phyloP scores from a whole-genome alignment of 805 yeast genomes.

The Ogataea pilisensis region DNA sequence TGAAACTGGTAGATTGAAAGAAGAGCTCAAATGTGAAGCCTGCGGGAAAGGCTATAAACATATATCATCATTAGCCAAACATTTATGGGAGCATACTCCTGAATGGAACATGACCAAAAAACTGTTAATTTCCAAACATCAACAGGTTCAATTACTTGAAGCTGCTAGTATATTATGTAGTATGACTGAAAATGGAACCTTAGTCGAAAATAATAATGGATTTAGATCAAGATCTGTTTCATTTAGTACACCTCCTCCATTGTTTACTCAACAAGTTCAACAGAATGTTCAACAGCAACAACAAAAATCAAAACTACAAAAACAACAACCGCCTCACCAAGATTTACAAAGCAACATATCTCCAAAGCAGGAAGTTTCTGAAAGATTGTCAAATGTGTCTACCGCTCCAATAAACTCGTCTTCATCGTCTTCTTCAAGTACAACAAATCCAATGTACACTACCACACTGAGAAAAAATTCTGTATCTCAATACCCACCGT shows the following conservation, averaged over 20 bases:
- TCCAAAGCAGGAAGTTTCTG: slow-evolving; percentile 2
- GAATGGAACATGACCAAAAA: slow-evolving; percentile 89
- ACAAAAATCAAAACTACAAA: slow-evolving; percentile 4
- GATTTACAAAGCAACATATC: slow-evolving; percentile 1
- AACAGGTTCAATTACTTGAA: slow-evolving; percentile 78
- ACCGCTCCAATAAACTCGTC: slow-evolving; percentile 11
- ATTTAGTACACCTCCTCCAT: slow-evolving; percentile 15
- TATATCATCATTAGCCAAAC: slow-evolving; percentile 82
- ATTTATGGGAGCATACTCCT: slow-evolving; percentile 91
- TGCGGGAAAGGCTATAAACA: slow-evolving; percentile 92
- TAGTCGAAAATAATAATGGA: slow-evolving; percentile 9
- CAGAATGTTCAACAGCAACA: slow-evolving; percentile 5
- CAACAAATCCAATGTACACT: slow-evolving; percentile 12
- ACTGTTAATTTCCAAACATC: slow-evolving; percentile 77
- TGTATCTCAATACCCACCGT: slow-evolving; percentile 43
- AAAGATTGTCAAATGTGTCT: not conserved
- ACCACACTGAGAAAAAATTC: slow-evolving; percentile 37
- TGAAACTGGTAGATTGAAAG: slow-evolving; percentile 78
- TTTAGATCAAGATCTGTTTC: slow-evolving; percentile 17
- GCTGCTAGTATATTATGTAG: slow-evolving; percentile 76
- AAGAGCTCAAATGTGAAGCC: slow-evolving; percentile 81
- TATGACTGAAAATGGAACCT: slow-evolving; percentile 47
- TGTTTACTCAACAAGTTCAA: slow-evolving; percentile 12
- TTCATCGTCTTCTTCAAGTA: slow-evolving; percentile 4
- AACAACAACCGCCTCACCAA: slow-evolving; percentile 11